Evolutionary conservation across 2,329 filamentous ascomycete species (phyloP).

Genomic region (Aspergillus luchuensis): DNA sequence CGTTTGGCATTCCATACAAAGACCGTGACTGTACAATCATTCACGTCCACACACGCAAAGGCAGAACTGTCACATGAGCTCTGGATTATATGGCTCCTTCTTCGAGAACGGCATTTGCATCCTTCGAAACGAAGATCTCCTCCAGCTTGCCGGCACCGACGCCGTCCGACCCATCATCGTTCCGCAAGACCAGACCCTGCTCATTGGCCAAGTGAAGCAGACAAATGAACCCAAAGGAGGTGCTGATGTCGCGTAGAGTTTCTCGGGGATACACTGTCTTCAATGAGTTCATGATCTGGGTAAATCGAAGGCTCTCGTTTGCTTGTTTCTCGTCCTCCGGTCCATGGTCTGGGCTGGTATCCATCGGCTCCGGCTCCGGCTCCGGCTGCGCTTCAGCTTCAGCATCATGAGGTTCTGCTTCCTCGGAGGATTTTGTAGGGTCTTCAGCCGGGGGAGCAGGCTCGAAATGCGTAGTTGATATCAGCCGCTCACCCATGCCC

Average conservation of each 20-base stretch:
- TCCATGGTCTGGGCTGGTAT: slow-evolving; percentile 29
- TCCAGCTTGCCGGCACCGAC: slow-evolving; percentile 39
- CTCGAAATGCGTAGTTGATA: slow-evolving; percentile 39
- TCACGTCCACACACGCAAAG: not conserved
- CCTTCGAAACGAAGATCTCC: slow-evolving; percentile 48
- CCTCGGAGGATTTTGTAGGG: slow-evolving; percentile 19
- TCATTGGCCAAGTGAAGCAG: slow-evolving; percentile 90
- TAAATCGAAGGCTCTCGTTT: slow-evolving; percentile 73
- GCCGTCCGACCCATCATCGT: slow-evolving; percentile 48
- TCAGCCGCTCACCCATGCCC: slow-evolving; percentile 56
- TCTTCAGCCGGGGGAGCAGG: slow-evolving; percentile 31
- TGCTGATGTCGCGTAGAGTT: slow-evolving; percentile 91
- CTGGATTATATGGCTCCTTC: slow-evolving; percentile 33
- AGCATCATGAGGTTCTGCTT: slow-evolving; percentile 22
- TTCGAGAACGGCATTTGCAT: slow-evolving; percentile 43
- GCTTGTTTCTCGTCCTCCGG: slow-evolving; percentile 39
- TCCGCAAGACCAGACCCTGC: slow-evolving; percentile 78
- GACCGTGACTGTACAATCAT: slow-evolving; percentile 13
- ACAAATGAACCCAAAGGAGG: slow-evolving; percentile 90
- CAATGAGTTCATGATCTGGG: slow-evolving; percentile 84
- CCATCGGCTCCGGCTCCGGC: slow-evolving; percentile 33
- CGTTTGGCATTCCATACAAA: not conserved
- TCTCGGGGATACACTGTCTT: slow-evolving; percentile 83
- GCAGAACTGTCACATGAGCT: not conserved
- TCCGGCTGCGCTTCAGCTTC: slow-evolving; percentile 35